A percentile compares a stretch with the other conserved stretches of the same genome.
These are phyloP conservation scores for Pseudocohnilembus persalinus DNA, from an alignment of 169 alveolate genomes.

Conservation along the genomic window DNA sequence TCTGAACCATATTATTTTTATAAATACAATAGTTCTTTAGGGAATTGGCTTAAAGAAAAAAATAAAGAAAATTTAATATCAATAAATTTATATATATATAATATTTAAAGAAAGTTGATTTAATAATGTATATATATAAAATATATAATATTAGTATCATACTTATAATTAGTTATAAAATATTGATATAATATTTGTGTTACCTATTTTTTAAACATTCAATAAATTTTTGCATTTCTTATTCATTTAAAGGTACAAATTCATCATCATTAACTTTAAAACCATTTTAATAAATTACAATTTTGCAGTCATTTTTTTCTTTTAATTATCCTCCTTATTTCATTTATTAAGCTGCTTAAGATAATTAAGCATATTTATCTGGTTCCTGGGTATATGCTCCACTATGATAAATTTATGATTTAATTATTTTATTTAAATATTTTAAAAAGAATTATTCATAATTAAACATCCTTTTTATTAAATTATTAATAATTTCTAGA, in stretches of 20 bases:
- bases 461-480: too few relatives aligned
- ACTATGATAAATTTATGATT: neutral
- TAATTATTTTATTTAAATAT: too few relatives aligned
- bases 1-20: neutral
- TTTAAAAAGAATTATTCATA: too few relatives aligned
- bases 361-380: neutral
- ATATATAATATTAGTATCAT: too few relatives aligned
- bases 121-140: too few relatives aligned
- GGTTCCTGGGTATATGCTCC: neutral
- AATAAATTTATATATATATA: too few relatives aligned
- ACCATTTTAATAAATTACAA: neutral
- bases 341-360: neutral
- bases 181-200: too few relatives aligned
- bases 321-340: neutral
- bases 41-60: neutral
- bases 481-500: too few relatives aligned
- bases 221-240: neutral
- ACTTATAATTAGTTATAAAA: too few relatives aligned
- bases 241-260: neutral
- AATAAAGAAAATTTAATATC: too few relatives aligned
- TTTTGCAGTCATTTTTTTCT: neutral
- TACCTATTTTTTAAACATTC: neutral
- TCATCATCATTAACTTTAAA: neutral
- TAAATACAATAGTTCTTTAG: neutral
- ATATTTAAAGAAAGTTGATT: too few relatives aligned